These are phyloP conservation scores for Polyporus tsugae DNA, from an alignment of 1,284 basidiomycete genomes.

Conservation along the genomic window DNA sequence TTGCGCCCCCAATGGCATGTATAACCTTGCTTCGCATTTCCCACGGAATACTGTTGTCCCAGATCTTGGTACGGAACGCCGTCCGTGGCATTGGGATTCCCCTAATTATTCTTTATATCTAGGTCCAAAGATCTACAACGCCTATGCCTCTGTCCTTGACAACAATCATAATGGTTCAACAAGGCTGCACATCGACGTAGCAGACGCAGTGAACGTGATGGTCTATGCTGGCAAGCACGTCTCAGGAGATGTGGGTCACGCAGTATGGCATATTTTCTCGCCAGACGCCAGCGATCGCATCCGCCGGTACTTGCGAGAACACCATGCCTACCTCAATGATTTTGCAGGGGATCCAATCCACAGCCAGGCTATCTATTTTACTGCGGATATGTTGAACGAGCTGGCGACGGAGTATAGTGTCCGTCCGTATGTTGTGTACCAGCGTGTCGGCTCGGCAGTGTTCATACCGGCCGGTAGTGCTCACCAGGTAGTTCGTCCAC, in stretches of 20 bases:
- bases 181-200: not conserved
- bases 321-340: not conserved
- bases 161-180: not conserved
- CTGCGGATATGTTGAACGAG: not conserved
- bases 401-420: not conserved
- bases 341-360: not conserved
- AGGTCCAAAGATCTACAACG: not conserved
- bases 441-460: not conserved
- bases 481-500: not conserved
- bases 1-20: not conserved
- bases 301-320: not conserved
- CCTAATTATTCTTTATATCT: no score
- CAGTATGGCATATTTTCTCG: not conserved
- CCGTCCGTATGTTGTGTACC: not conserved
- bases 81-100: no score
- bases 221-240: not conserved
- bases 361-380: not conserved
- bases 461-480: not conserved
- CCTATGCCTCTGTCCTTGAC: not conserved
- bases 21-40: not conserved
- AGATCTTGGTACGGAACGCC: not conserved
- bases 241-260: not conserved
- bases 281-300: not conserved
- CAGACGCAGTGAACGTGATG: not conserved
- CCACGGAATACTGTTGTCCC: not conserved